A percentile compares a stretch with the other conserved stretches of the same genome.
Conservation (phyloP, 2,329 filamentous ascomycete genomes). For the Phaeophleospora eucalypticola region DNA sequence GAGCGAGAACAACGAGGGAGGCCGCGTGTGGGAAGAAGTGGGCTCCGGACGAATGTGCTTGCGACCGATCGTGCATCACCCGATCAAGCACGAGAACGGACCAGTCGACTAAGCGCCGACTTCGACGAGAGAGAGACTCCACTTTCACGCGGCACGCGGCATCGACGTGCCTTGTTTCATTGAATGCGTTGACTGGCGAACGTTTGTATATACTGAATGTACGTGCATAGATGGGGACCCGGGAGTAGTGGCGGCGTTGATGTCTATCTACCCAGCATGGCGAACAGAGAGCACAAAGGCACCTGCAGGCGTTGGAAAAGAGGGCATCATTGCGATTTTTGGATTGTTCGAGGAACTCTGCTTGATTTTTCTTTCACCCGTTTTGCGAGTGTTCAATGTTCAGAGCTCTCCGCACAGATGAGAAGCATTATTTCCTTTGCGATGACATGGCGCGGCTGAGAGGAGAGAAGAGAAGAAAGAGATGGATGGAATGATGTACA, state of each 20-base stretch:
- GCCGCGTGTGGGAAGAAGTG: conserved; percentile 32
- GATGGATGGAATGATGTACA: neutral
- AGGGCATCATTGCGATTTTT: neutral
- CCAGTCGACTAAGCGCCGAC: conserved; percentile 16
- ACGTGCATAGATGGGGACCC: neutral
- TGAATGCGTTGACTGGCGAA: neutral
- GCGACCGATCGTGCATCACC: conserved; percentile 44
- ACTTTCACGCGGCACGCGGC: no score
- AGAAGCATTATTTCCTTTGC: no score
- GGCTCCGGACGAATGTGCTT: conserved; percentile 46
- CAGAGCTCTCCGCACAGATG: no score
- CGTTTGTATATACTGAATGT: neutral
- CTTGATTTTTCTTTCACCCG: neutral
- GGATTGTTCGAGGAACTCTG: no score
- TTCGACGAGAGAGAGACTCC: no score
- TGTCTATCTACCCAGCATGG: no score
- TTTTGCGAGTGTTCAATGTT: no score
- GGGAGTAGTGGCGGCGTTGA: neutral
- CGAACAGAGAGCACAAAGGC: no score
- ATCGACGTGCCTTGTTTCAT: no score
- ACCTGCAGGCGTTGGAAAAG: no score
- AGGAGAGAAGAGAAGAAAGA: neutral
- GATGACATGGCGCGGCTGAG: no score
- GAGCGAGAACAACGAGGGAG: conserved; percentile 41
- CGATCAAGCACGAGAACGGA: conserved; percentile 46